Base-by-base conservation (phyloP, 306 rosid species). In the Malus fusca region DNA sequence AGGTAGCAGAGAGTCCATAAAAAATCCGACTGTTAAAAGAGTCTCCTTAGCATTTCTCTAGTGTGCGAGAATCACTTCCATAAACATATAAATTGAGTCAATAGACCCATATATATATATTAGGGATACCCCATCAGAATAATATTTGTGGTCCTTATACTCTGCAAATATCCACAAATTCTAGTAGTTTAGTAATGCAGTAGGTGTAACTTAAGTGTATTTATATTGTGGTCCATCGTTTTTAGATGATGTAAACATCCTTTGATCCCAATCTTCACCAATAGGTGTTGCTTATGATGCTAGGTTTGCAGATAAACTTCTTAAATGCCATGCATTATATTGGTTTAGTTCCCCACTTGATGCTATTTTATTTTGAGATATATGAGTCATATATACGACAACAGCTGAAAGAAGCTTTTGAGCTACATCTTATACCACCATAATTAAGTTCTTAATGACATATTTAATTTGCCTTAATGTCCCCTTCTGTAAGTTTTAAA, bases 351-450 rank as follows among this genome's bases (percentile, higher is more conserved):
- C 6, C 11, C 26, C 6, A 1, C 30, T 7, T 15, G 44, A 14
- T 37, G 26, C 3, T 71, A 13, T 21, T 46, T 51, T 69, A 66
- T 69, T 72, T 71, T 46, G 14, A 15, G 56, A 72, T 14, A 44
- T 46, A 46, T 14, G 19, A 46, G 52, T 44, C 51, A 44, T 12
- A 44, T 46, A 15, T 18, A 23, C 18, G 77, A 61, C 77, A 22
- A 43, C 21, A 73, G 8, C 6, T 73, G 77, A 73, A 73, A 25
- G 31, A 43, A 61, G 60, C 77, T 74, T 74, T 43, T 61, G 77
- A 74, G 59, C 59, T 59, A 18, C 42, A 42, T 11, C 17, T 42
- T 40, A 17, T 42, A 19, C 19, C 56, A 72, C 67, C 76, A 5
- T 30, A 14, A 15, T 15, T 48, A 48, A 56, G 37, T 35, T 37